These are phyloP conservation scores for Xylaria intraflava DNA, from an alignment of 495 filamentous ascomycete species.

Conservation along the genomic window DNA sequence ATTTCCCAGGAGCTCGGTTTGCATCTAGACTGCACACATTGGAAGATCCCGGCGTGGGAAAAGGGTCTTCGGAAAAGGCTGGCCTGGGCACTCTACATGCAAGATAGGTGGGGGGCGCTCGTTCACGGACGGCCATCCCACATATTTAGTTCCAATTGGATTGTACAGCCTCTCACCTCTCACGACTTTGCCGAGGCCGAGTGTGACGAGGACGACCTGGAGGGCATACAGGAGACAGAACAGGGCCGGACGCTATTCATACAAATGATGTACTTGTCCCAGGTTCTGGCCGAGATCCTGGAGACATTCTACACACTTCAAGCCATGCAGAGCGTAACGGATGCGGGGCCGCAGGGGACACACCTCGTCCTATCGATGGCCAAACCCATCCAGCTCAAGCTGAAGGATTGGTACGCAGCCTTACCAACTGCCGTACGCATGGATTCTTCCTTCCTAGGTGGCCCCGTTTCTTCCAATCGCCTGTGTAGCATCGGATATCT, in stretches of 20 bases:
- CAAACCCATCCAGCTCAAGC: slow-evolving; percentile 75
- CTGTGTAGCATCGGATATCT: slow-evolving; percentile 64
- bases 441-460: slow-evolving; percentile 47
- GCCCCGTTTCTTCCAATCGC: slow-evolving; percentile 27
- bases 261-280: slow-evolving; percentile 68
- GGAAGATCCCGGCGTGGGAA: slow-evolving; percentile 87
- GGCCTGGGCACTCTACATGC: slow-evolving; percentile 87
- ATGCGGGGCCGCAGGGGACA: slow-evolving; percentile 49
- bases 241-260: slow-evolving; percentile 61
- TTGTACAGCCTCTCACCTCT: slow-evolving; percentile 58
- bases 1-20: slow-evolving; percentile 78
- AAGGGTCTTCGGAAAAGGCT: slow-evolving; percentile 73
- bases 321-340: slow-evolving; percentile 46
- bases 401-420: slow-evolving; percentile 72
- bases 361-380: slow-evolving; percentile 63
- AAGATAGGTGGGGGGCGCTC: slow-evolving; percentile 90
- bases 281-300: slow-evolving; percentile 70
- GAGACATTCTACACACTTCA: slow-evolving; percentile 72
- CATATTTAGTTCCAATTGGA: slow-evolving; percentile 76
- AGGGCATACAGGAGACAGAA: slow-evolving; percentile 59
- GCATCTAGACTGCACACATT: slow-evolving; percentile 78
- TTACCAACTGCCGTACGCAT: slow-evolving; percentile 62
- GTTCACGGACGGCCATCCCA: slow-evolving; percentile 81
- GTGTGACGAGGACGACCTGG: slow-evolving; percentile 47
- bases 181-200: slow-evolving; percentile 68